These are phyloP conservation scores for Geosiphon pyriformis DNA, from an alignment of 192 early-diverging fungal genomes.

Conservation along the genomic window DNA sequence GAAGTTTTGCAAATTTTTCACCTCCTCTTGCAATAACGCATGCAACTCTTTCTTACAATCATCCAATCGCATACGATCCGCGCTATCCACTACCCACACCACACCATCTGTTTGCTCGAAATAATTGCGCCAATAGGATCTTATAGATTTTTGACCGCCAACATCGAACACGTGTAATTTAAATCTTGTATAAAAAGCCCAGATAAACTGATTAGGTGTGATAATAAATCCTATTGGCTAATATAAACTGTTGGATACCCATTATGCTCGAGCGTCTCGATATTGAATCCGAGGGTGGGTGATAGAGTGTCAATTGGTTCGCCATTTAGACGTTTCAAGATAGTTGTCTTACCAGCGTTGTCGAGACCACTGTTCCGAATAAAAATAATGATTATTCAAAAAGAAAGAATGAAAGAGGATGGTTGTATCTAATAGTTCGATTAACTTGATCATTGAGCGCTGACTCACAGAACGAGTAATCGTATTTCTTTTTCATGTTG, in stretches of 20 bases:
- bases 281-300: slow-evolving; percentile 97
- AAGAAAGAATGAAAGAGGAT: too few relatives aligned
- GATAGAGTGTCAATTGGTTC: slow-evolving; percentile 86
- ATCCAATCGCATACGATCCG: slow-evolving; percentile 73
- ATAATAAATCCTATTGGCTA: neutral
- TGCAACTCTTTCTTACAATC: slow-evolving; percentile 78
- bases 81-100: slow-evolving; percentile 97
- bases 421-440: too few relatives aligned
- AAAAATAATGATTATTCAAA: too few relatives aligned
- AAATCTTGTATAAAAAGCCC: slow-evolving; percentile 46
- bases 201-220: slow-evolving; percentile 1
- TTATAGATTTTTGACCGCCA: slow-evolving; percentile 94
- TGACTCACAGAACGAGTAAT: slow-evolving; percentile 75
- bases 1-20: slow-evolving; percentile 26
- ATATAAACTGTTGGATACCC: slow-evolving; percentile 34
- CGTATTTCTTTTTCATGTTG: slow-evolving; percentile 93
- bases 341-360: slow-evolving; percentile 99
- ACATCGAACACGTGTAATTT: slow-evolving; percentile 95
- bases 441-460: neutral
- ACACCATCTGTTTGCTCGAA: slow-evolving; percentile 98
- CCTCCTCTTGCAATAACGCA: slow-evolving; percentile 83
- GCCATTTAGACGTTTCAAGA: slow-evolving; percentile 91
- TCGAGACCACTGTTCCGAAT: slow-evolving; percentile 88
- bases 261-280: slow-evolving; percentile 88
- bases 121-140: slow-evolving; percentile 99